phyloP scores from a whole-genome alignment of 1,139 yeast genomes.

The Hansenula lynferdii region DNA sequence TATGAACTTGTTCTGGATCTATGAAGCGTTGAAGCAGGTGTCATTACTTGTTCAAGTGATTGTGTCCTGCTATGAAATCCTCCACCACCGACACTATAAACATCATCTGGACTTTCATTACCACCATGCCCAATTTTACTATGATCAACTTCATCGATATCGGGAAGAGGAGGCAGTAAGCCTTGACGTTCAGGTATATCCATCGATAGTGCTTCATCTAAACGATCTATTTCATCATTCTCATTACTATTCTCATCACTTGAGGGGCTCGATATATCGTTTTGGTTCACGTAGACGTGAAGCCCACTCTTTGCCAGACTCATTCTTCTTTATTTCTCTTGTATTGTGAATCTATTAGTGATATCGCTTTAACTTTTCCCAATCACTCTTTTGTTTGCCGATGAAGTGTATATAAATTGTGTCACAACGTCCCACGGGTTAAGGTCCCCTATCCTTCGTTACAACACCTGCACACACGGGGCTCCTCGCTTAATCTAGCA shows the following conservation, averaged over 20 bases:
- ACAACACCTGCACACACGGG: no score
- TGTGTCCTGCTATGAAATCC: slow-evolving; percentile 1
- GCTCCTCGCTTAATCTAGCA: no score
- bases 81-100: no score
- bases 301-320: neutral
- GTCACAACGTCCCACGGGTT: no score
- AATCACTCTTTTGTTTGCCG: no score
- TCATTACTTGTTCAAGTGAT: neutral
- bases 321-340: no score
- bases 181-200: slow-evolving; percentile 10
- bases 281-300: neutral
- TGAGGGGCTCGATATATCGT: neutral
- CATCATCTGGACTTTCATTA: neutral
- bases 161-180: slow-evolving; percentile 14
- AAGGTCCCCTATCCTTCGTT: no score
- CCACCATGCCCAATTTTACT: no score
- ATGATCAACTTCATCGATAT: neutral
- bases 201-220: neutral
- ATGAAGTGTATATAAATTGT: no score
- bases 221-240: no score
- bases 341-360: no score
- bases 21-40: neutral
- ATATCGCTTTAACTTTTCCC: no score
- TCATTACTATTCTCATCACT: neutral
- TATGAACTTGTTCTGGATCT: slow-evolving; percentile 2